A percentile compares a stretch with the other conserved stretches of the same genome.
Conservation (phyloP, 2,329 filamentous ascomycete species). For the Rhynchosporium secalis region DNA sequence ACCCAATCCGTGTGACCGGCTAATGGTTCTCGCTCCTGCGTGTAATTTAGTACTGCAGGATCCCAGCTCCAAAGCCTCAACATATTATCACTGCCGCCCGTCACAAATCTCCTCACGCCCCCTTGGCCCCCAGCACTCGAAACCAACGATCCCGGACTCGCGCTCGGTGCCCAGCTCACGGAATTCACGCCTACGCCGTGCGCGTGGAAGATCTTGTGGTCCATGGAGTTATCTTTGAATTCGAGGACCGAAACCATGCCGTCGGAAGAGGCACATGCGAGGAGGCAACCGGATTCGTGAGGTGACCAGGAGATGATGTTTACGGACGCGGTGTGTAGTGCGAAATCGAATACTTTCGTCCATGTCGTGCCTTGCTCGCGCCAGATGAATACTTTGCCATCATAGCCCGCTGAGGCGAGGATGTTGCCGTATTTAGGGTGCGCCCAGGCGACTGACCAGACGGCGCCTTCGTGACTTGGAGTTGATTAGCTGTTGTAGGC, state of each 20-base stretch:
- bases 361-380: slow-evolving; percentile 75
- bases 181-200: slow-evolving; percentile 95
- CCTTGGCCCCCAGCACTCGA: slow-evolving; percentile 64
- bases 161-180: slow-evolving; percentile 90
- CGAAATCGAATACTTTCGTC: slow-evolving; percentile 90
- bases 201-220: slow-evolving; percentile 84
- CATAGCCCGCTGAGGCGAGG: slow-evolving; percentile 90
- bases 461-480: slow-evolving; percentile 85
- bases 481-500: slow-evolving; percentile 25
- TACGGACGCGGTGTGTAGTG: slow-evolving; percentile 90
- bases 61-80: slow-evolving; percentile 93
- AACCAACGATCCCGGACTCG: slow-evolving; percentile 79
- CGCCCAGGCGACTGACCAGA: slow-evolving; percentile 98
- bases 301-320: slow-evolving; percentile 98
- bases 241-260: slow-evolving; percentile 92
- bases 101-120: slow-evolving; percentile 81
- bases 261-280: slow-evolving; percentile 92
- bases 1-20: slow-evolving; percentile 94
- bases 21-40: slow-evolving; percentile 63
- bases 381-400: slow-evolving; percentile 98
- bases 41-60: slow-evolving; percentile 59
- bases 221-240: slow-evolving; percentile 94
- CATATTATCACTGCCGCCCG: slow-evolving; percentile 89
- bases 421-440: slow-evolving; percentile 99
- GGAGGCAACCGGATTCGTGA: slow-evolving; percentile 89